Percentiles rank a stretch among this genome's conserved stretches.
phyloP scores from a whole-genome alignment of 2,329 filamentous ascomycete genomes.

The Talaromyces pinophilus region DNA sequence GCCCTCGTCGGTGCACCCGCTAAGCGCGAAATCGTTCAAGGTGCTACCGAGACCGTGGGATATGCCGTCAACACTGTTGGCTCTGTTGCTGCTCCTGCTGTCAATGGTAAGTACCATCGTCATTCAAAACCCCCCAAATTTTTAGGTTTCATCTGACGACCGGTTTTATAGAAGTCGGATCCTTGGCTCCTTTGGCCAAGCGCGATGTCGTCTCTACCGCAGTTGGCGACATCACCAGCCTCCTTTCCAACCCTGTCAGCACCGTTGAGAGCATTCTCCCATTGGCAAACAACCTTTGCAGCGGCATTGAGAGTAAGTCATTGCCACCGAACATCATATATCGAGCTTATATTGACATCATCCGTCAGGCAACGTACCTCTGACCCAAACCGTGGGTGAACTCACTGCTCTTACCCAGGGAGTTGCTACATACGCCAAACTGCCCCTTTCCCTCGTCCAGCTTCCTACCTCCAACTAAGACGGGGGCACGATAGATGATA shows the following conservation, averaged over 20 bases:
- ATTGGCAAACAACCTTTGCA: slow-evolving; percentile 22
- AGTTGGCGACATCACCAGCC: background rate
- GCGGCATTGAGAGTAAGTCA: slow-evolving; percentile 17
- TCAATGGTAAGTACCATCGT: background rate
- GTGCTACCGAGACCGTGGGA: slow-evolving; percentile 12
- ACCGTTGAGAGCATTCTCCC: slow-evolving; percentile 6
- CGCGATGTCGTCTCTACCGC: slow-evolving; percentile 18
- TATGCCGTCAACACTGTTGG: slow-evolving; percentile 16
- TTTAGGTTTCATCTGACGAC: background rate
- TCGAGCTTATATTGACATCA: background rate
- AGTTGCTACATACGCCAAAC: slow-evolving; percentile 11
- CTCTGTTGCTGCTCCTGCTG: background rate
- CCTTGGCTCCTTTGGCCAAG: slow-evolving; percentile 1
- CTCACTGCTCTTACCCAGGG: slow-evolving; percentile 22
- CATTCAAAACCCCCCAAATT: background rate
- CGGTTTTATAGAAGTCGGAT: background rate
- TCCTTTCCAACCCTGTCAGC: slow-evolving; percentile 19
- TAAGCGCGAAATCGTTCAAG: slow-evolving; percentile 20
- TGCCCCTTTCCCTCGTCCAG: slow-evolving; percentile 20
- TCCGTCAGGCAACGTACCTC: slow-evolving; percentile 13
- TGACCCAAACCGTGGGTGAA: slow-evolving; percentile 16
- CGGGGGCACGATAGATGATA: too few species aligned
- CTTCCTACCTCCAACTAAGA: slow-evolving; percentile 4
- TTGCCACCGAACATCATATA: background rate
- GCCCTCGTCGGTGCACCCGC: slow-evolving; percentile 7